A percentile compares a stretch with the other conserved stretches of the same genome.
Conservation (phyloP, 805 yeast genomes). For the Suhomyces sp. region DNA sequence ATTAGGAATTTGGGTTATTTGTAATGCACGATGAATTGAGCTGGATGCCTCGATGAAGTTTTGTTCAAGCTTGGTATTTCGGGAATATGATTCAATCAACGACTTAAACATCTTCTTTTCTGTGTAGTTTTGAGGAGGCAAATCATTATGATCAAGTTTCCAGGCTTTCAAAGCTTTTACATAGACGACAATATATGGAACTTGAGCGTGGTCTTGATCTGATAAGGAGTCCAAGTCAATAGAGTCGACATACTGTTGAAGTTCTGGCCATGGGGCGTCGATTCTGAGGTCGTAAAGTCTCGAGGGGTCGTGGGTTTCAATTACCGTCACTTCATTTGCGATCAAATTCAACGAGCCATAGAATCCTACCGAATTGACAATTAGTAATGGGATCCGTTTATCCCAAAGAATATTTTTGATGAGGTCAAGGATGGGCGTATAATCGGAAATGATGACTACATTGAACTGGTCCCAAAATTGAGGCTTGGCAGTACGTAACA, state of each 20-base stretch:
- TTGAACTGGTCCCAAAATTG: conserved; percentile 49
- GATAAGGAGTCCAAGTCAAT: conserved; percentile 47
- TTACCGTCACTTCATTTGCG: conserved; percentile 57
- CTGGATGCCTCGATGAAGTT: conserved; percentile 40
- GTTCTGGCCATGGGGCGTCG: conserved; percentile 69
- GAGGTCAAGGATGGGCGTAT: conserved; percentile 19
- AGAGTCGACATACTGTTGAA: conserved; percentile 48
- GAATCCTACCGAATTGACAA: conserved; percentile 56
- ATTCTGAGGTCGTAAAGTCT: conserved; percentile 64
- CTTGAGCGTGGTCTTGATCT: conserved; percentile 49
- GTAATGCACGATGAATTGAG: conserved; percentile 36
- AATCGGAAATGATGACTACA: conserved; percentile 45
- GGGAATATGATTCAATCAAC: conserved; percentile 34
- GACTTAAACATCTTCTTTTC: conserved; percentile 43
- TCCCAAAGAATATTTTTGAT: conserved; percentile 41
- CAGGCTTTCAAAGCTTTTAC: conserved; percentile 51
- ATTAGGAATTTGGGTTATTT: conserved; percentile 33
- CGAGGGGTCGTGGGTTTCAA: conserved; percentile 71
- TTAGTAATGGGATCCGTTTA: conserved; percentile 52
- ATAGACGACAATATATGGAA: conserved; percentile 67
- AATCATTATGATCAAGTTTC: conserved; percentile 25
- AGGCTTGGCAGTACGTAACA: conserved; percentile 9
- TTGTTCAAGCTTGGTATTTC: conserved; percentile 51
- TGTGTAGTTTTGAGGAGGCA: conserved; percentile 35
- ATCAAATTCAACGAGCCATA: conserved; percentile 58